Percentiles rank a stretch among this genome's conserved stretches.
Conservation (phyloP, 2,329 filamentous ascomycete genomes). For the Hortaea werneckii region DNA sequence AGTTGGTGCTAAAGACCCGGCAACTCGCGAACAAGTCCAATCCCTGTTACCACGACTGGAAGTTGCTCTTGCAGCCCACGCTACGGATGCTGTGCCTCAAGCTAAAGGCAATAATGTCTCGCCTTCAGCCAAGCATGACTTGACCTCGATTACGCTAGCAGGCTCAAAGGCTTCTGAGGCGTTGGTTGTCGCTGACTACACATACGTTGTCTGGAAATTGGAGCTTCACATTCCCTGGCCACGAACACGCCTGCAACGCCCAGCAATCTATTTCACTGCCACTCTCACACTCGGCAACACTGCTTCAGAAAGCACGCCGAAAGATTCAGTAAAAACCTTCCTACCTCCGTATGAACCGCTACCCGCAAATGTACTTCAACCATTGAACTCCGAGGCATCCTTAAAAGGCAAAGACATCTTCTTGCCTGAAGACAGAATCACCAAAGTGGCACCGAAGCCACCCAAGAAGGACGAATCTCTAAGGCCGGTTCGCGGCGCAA, state of each 20-base stretch:
- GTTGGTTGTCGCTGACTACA: constrained; percentile 3
- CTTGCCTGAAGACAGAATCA: constrained; percentile 64
- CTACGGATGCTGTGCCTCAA: constrained; percentile 24
- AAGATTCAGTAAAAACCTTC: constrained; percentile 50
- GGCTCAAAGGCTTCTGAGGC: background rate
- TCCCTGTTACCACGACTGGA: constrained; percentile 16
- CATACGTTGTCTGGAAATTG: constrained; percentile 20
- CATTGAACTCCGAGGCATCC: constrained; percentile 54
- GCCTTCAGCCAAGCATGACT: constrained; percentile 22
- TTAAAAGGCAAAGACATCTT: constrained; percentile 43
- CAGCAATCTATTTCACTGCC: constrained; percentile 52
- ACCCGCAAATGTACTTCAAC: constrained; percentile 66
- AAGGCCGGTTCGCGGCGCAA: constrained; percentile 54
- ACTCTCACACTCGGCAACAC: constrained; percentile 19
- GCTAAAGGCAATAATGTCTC: constrained; percentile 17
- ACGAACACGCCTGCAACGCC: constrained; percentile 54
- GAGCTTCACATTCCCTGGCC: constrained; percentile 24
- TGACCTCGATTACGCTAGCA: constrained; percentile 11
- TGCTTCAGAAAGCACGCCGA: constrained; percentile 39
- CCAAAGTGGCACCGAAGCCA: constrained; percentile 59
- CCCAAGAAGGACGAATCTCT: constrained; percentile 49
- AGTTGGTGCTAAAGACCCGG: constrained; percentile 17
- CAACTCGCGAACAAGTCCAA: constrained; percentile 9
- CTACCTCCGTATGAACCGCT: constrained; percentile 58
- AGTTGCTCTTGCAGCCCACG: constrained; percentile 20